Evolutionary conservation across 106 monocot genomes (phyloP).

Genomic region (Allium cepa): DNA sequence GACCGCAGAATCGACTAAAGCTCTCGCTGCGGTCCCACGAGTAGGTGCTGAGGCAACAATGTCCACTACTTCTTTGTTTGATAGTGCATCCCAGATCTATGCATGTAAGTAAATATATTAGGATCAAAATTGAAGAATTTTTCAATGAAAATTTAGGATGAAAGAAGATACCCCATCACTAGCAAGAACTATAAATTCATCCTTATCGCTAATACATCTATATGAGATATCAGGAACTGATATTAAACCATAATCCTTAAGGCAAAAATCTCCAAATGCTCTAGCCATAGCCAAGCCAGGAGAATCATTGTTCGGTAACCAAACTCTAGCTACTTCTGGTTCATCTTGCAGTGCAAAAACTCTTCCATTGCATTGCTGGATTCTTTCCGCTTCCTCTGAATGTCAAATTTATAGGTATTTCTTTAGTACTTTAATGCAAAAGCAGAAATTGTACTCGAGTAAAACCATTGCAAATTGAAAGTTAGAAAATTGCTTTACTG

Average conservation of each 20-base stretch:
- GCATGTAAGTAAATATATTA: background rate
- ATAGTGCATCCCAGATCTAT: conserved; percentile 65
- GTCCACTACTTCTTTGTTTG: conserved; percentile 59
- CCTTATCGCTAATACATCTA: conserved; percentile 49
- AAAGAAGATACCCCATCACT: conserved; percentile 64
- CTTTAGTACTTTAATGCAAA: no score
- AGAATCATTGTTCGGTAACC: conserved; percentile 74
- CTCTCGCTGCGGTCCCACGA: conserved; percentile 41
- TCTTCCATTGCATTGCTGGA: conserved; percentile 65
- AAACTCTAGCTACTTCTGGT: conserved; percentile 70
- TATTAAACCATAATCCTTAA: conserved; percentile 76
- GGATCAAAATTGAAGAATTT: background rate
- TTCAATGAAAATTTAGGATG: background rate
- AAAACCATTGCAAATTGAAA: no score
- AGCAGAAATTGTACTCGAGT: no score
- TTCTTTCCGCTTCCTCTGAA: conserved; percentile 73
- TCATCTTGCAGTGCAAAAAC: conserved; percentile 82
- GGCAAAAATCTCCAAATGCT: conserved; percentile 87
- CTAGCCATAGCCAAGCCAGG: conserved; percentile 87
- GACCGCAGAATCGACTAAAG: conserved; percentile 44
- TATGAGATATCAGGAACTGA: conserved; percentile 72
- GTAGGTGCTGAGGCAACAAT: conserved; percentile 48
- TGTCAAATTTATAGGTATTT: no score
- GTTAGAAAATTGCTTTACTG: no score
- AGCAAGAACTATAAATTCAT: conserved; percentile 80